A percentile compares a stretch with the other conserved stretches of the same genome.
These are phyloP conservation scores for Leccinum subgranulosum DNA, from an alignment of 768 basidiomycete species.

Conservation along the genomic window DNA sequence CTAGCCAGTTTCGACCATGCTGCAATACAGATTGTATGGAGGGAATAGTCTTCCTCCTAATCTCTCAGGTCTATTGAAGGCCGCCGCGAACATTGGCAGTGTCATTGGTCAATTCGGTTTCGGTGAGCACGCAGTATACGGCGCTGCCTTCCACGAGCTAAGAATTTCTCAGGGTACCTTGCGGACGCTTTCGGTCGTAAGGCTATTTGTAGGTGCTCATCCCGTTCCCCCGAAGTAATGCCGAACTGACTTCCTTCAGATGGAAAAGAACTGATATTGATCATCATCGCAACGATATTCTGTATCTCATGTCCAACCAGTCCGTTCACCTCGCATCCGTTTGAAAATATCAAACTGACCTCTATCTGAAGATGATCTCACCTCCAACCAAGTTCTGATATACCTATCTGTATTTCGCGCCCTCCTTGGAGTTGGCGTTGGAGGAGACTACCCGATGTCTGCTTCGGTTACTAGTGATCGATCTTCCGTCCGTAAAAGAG, in stretches of 20 bases:
- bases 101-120: slow-evolving; percentile 69
- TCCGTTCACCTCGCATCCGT: slow-evolving; percentile 10
- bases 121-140: slow-evolving; percentile 34
- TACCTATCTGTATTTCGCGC: slow-evolving; percentile 69
- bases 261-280: slow-evolving; percentile 77
- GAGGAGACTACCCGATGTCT: slow-evolving; percentile 79
- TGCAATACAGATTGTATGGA: slow-evolving; percentile 61
- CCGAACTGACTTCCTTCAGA: slow-evolving; percentile 36
- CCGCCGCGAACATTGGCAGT: slow-evolving; percentile 67
- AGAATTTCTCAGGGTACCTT: slow-evolving; percentile 44
- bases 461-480: slow-evolving; percentile 68
- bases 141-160: neutral
- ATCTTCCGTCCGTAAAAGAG: slow-evolving; percentile 60
- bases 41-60: slow-evolving; percentile 49
- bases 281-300: slow-evolving; percentile 74
- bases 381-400: slow-evolving; percentile 50
- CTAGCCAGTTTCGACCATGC: slow-evolving; percentile 65
- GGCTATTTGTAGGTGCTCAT: slow-evolving; percentile 47
- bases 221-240: neutral
- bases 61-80: slow-evolving; percentile 62
- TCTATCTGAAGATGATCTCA: slow-evolving; percentile 39
- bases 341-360: neutral
- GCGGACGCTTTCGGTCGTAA: slow-evolving; percentile 71
- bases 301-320: slow-evolving; percentile 64
- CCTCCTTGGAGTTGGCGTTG: slow-evolving; percentile 73